These are phyloP conservation scores for Teunomyces atbi DNA, from an alignment of 805 yeast genomes.

Conservation along the genomic window DNA sequence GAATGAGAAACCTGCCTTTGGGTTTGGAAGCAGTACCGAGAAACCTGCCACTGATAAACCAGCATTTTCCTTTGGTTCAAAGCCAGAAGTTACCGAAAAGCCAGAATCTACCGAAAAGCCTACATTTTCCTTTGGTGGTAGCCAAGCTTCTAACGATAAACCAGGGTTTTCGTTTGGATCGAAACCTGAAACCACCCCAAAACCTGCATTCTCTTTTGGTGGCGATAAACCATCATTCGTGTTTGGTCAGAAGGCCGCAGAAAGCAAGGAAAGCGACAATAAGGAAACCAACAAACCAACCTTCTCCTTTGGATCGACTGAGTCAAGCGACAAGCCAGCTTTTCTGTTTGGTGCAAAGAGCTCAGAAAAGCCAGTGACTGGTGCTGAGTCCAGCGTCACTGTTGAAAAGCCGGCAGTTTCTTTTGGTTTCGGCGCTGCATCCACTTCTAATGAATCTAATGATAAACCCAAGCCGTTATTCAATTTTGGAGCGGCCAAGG, in stretches of 20 bases:
- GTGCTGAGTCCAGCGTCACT: constrained; percentile 1
- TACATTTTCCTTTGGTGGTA: constrained; percentile 37
- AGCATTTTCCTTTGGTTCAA: background rate
- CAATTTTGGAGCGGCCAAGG: background rate
- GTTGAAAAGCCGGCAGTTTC: constrained; percentile 9
- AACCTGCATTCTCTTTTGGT: constrained; percentile 26
- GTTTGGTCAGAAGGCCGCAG: background rate
- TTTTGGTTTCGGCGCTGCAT: constrained; percentile 5
- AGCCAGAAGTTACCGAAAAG: constrained; percentile 2
- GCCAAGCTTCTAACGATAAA: constrained; percentile 1
- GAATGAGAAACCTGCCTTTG: constrained; percentile 16
- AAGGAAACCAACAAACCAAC: constrained; percentile 8
- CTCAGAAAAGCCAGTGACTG: constrained; percentile 6
- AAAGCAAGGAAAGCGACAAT: background rate
- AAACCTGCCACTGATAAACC: constrained; percentile 2
- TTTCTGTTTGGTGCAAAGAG: constrained; percentile 8
- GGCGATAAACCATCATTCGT: background rate
- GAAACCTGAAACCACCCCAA: constrained; percentile 10
- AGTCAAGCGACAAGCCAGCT: constrained; percentile 5
- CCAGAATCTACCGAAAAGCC: constrained; percentile 23
- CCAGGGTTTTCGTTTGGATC: constrained; percentile 20
- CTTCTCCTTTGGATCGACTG: constrained; percentile 11
- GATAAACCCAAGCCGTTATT: constrained; percentile 1
- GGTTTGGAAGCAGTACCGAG: constrained; percentile 1
- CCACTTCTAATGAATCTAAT: background rate